These are phyloP conservation scores for Thamnidium elegans DNA, from an alignment of 192 early-diverging fungal species.

Conservation along the genomic window DNA sequence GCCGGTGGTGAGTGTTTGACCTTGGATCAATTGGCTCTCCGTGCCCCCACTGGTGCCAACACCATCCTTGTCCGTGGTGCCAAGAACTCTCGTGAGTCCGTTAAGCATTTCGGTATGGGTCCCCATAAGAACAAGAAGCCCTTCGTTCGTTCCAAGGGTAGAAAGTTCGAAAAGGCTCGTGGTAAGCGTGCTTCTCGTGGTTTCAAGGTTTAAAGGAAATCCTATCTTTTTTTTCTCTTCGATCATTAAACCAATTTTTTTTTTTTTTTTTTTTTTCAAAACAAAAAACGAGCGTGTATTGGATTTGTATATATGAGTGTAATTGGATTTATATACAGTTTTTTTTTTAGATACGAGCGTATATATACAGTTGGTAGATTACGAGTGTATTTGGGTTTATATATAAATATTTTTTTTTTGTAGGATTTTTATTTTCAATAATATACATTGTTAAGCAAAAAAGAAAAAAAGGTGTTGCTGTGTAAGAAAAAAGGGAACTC, in stretches of 20 bases:
- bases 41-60: constrained; percentile 95
- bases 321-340: no score
- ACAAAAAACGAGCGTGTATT: no score
- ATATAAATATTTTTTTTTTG: no score
- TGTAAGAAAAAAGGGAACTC: background rate
- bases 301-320: no score
- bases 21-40: constrained; percentile 98
- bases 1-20: constrained; percentile 99
- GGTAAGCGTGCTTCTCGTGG: constrained; percentile 99
- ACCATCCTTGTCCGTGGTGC: constrained; percentile 94
- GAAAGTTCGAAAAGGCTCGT: constrained; percentile 99
- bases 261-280: no score
- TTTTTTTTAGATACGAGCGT: no score
- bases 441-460: background rate
- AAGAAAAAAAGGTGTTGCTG: no score
- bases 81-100: constrained; percentile 93
- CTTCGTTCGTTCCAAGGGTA: constrained; percentile 97
- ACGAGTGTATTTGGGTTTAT: no score
- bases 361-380: no score
- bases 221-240: background rate
- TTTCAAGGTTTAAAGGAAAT: constrained; percentile 80
- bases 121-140: constrained; percentile 58
- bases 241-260: no score
- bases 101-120: constrained; percentile 96
- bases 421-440: no score